Evolutionary conservation across 306 rosid species (phyloP).

Genomic region (Dalbergia oliveri): DNA sequence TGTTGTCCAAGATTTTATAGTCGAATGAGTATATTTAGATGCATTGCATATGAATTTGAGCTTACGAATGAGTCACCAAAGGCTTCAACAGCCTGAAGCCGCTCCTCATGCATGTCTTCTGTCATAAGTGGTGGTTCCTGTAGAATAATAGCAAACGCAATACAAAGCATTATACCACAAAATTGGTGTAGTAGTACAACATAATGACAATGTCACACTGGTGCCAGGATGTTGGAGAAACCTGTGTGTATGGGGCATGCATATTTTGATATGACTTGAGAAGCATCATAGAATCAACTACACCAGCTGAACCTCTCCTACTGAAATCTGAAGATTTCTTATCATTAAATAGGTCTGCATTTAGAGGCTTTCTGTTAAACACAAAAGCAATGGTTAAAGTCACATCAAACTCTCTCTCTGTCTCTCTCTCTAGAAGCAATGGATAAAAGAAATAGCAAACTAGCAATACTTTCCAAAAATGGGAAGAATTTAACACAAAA

Average conservation of each 20-base stretch:
- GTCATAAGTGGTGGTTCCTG: slow-evolving; percentile 97
- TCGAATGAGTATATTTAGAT: not conserved
- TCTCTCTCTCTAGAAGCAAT: not conserved
- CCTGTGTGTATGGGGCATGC: slow-evolving; percentile 97
- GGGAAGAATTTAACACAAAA: too few species aligned
- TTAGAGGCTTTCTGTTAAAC: slow-evolving; percentile 57
- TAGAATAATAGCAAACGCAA: slow-evolving; percentile 43
- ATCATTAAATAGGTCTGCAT: slow-evolving; percentile 49
- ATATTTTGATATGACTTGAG: slow-evolving; percentile 79
- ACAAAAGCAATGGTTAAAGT: not conserved
- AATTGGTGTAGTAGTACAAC: slow-evolving; percentile 28
- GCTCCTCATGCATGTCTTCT: slow-evolving; percentile 99
- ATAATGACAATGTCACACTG: slow-evolving; percentile 39
- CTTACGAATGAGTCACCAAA: slow-evolving; percentile 92
- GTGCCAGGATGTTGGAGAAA: slow-evolving; percentile 51
- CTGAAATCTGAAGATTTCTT: slow-evolving; percentile 58
- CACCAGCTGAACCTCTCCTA: slow-evolving; percentile 88
- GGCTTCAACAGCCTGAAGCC: slow-evolving; percentile 93
- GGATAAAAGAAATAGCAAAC: not conserved
- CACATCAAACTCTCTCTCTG: not conserved
- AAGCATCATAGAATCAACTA: slow-evolving; percentile 79
- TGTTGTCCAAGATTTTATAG: slow-evolving; percentile 17
- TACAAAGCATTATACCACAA: slow-evolving; percentile 39
- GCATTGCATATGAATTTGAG: slow-evolving; percentile 39
- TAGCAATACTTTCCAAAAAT: not conserved